Conservation (phyloP, 139 green algal genomes). For the Parachlorella kessleri region DNA sequence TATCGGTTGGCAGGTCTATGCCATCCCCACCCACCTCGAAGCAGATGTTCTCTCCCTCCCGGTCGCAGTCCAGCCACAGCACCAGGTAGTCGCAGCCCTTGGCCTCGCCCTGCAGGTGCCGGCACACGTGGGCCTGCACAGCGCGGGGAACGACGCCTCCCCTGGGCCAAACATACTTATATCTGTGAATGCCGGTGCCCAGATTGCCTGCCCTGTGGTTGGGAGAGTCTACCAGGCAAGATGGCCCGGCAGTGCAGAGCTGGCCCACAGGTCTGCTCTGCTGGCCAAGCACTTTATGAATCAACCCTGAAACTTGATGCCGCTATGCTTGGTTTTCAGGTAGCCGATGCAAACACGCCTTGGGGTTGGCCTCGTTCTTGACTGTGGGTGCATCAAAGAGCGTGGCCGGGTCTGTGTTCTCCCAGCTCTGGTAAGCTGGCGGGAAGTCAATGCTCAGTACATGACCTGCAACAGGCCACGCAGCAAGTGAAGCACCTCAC, state of each 20-base stretch:
- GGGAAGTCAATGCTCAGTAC: conserved; percentile 84
- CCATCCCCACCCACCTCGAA: conserved; percentile 69
- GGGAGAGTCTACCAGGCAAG: no score
- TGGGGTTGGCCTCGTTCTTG: conserved; percentile 88
- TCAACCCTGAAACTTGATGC: no score
- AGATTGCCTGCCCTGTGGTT: no score
- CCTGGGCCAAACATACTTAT: no score
- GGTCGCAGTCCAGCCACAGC: conserved; percentile 91
- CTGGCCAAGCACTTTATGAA: no score
- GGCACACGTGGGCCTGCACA: conserved; percentile 56
- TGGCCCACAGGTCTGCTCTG: no score
- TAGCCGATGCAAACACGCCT: conserved; percentile 60
- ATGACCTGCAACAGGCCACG: conserved; percentile 29
- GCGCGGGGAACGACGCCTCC: no score
- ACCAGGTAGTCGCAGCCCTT: conserved; percentile 67
- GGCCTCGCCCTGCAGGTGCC: conserved; percentile 77
- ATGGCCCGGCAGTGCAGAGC: no score
- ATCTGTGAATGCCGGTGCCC: no score
- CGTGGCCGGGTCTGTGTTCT: conserved; percentile 75
- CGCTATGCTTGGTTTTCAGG: no score
- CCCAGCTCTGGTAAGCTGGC: conserved; percentile 81
- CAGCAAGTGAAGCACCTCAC: no score
- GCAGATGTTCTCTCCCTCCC: conserved; percentile 94
- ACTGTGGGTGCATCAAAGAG: conserved; percentile 84
- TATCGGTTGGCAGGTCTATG: no score